These are phyloP conservation scores for Pseudonectria foliicola DNA, from an alignment of 2,329 filamentous ascomycete genomes.

Conservation along the genomic window DNA sequence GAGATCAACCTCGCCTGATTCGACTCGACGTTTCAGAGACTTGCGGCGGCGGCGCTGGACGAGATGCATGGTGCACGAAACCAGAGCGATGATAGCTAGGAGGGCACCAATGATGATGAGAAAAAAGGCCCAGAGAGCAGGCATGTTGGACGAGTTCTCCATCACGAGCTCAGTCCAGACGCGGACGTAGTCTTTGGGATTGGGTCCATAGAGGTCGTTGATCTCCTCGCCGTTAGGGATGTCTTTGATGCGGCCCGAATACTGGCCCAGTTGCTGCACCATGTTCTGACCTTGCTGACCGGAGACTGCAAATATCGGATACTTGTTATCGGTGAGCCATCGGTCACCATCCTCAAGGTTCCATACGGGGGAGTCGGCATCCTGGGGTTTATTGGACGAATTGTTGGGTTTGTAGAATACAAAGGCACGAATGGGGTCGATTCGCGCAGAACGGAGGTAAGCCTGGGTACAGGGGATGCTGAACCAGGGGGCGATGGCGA, in stretches of 20 bases:
- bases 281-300: constrained; percentile 58
- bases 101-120: constrained; percentile 66
- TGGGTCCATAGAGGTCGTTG: constrained; percentile 44
- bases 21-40: constrained; percentile 61
- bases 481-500: constrained; percentile 85
- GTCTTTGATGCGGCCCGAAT: constrained; percentile 66
- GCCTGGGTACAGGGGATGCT: constrained; percentile 63
- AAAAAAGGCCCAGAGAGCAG: constrained; percentile 76
- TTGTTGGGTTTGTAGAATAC: constrained; percentile 56
- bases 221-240: constrained; percentile 54
- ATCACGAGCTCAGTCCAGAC: constrained; percentile 51
- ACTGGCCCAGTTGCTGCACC: constrained; percentile 64
- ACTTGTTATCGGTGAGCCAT: constrained; percentile 68
- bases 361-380: constrained; percentile 60
- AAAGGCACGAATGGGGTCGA: constrained; percentile 54
- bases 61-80: constrained; percentile 67
- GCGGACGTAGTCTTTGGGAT: constrained; percentile 52
- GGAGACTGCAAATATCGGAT: constrained; percentile 77
- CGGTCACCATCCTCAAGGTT: constrained; percentile 56
- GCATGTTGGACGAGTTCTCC: constrained; percentile 43
- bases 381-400: constrained; percentile 55
- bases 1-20: constrained; percentile 73
- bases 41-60: constrained; percentile 66
- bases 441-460: constrained; percentile 58
- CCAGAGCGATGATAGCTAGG: constrained; percentile 57